Evolutionary conservation across 768 basidiomycete genomes (phyloP).

Genomic region (Leccinellum albellum): DNA sequence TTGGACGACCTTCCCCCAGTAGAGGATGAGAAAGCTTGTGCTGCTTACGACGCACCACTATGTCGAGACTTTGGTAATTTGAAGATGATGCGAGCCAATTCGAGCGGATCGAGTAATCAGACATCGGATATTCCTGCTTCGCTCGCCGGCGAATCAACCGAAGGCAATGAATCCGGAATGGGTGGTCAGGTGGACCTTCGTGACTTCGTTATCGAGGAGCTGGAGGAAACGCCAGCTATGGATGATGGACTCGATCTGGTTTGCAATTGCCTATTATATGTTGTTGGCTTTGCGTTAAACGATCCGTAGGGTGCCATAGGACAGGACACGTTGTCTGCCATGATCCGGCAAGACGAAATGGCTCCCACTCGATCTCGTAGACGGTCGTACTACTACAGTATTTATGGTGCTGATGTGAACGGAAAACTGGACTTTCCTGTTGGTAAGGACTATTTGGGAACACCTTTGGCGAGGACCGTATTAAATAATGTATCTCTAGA

Average conservation of each 20-base stretch:
- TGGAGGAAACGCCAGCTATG: slow-evolving; percentile 8
- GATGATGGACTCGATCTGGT: slow-evolving; percentile 26
- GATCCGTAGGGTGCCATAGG: slow-evolving; percentile 57
- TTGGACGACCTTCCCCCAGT: slow-evolving; percentile 54
- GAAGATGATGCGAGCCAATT: slow-evolving; percentile 26
- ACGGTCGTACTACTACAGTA: slow-evolving; percentile 47
- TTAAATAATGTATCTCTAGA: slow-evolving; percentile 37
- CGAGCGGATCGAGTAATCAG: slow-evolving; percentile 13
- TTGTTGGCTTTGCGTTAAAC: slow-evolving; percentile 5
- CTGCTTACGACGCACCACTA: slow-evolving; percentile 45
- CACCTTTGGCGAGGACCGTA: background rate
- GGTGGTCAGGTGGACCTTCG: slow-evolving; percentile 13
- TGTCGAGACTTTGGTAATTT: slow-evolving; percentile 49
- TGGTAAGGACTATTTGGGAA: slow-evolving; percentile 35
- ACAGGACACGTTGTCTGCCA: slow-evolving; percentile 66
- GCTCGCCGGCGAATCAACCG: slow-evolving; percentile 8
- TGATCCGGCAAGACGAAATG: slow-evolving; percentile 73
- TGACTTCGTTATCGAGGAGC: slow-evolving; percentile 18
- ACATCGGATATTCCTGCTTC: slow-evolving; percentile 1
- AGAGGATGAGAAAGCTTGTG: slow-evolving; percentile 46
- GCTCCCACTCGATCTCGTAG: slow-evolving; percentile 55
- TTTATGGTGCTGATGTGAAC: slow-evolving; percentile 35
- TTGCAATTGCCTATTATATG: slow-evolving; percentile 3
- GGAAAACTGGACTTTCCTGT: slow-evolving; percentile 56
- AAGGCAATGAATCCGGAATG: slow-evolving; percentile 7